Percentiles rank a stretch among this genome's conserved stretches.
phyloP scores from a whole-genome alignment of 1,284 basidiomycete species.

The Vanrija humicola region DNA sequence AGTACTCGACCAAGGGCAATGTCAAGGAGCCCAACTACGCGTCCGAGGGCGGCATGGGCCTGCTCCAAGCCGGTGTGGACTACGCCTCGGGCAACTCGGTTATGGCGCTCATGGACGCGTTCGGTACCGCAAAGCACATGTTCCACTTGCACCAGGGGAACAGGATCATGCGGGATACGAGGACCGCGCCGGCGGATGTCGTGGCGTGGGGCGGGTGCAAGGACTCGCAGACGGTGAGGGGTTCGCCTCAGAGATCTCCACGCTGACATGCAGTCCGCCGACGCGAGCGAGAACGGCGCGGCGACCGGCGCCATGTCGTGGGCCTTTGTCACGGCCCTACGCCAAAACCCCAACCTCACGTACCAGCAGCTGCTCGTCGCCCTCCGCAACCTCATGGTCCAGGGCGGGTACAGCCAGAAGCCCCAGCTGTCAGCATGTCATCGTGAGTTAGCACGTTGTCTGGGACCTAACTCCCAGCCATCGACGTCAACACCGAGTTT shows the following conservation, averaged over 20 bases:
- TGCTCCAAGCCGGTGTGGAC: conserved; percentile 53
- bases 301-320: too few species aligned
- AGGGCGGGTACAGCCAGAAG: conserved; percentile 74
- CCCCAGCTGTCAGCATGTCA: conserved; percentile 57
- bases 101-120: conserved; percentile 58
- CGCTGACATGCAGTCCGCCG: too few species aligned
- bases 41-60: conserved; percentile 69
- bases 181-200: conserved; percentile 74
- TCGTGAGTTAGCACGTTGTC: not conserved
- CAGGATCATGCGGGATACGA: conserved; percentile 35
- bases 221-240: conserved; percentile 85
- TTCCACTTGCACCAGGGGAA: conserved; percentile 19
- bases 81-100: conserved; percentile 62
- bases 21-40: conserved; percentile 86
- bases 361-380: conserved; percentile 72
- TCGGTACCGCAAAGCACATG: conserved; percentile 30
- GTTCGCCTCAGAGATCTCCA: too few species aligned
- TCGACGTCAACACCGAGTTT: too few species aligned
- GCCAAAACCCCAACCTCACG: conserved; percentile 64
- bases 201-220: conserved; percentile 79
- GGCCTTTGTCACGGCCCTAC: conserved; percentile 70
- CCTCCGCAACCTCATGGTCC: conserved; percentile 56
- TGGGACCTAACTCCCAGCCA: not conserved
- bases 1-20: conserved; percentile 88
- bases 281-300: too few species aligned